Conservation (phyloP, 768 basidiomycete species). For the Exidia glandulosa region DNA sequence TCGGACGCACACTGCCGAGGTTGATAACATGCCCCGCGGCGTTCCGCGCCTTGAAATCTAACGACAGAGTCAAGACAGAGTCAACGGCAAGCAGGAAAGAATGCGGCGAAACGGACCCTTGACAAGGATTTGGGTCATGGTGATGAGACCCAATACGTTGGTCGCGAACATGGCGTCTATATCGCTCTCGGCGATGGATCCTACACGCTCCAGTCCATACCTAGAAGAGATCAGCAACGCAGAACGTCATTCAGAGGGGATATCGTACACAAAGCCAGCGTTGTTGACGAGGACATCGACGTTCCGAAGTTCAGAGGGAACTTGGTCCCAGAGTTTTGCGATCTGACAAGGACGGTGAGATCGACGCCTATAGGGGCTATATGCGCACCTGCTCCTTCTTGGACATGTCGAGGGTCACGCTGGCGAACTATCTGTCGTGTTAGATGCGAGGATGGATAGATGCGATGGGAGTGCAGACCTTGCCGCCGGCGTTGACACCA, state of each 20-base stretch:
- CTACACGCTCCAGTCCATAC: conserved; percentile 76
- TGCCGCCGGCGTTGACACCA: conserved; percentile 65
- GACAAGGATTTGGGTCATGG: conserved; percentile 66
- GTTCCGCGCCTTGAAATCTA: conserved; percentile 70
- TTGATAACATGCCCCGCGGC: conserved; percentile 90
- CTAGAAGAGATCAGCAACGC: background rate
- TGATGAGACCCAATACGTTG: conserved; percentile 73
- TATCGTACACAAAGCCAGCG: conserved; percentile 65
- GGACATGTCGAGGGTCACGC: conserved; percentile 67
- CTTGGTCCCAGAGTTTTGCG: conserved; percentile 53
- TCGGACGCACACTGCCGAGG: conserved; percentile 37
- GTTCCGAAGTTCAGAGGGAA: conserved; percentile 57
- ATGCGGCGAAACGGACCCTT: conserved; percentile 38
- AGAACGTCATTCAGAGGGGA: background rate
- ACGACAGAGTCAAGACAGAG: conserved; percentile 3
- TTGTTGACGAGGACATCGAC: conserved; percentile 79
- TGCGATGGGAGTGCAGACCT: conserved; percentile 6
- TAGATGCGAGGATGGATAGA: background rate
- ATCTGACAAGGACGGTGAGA: background rate
- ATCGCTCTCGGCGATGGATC: conserved; percentile 64
- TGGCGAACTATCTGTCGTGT: conserved; percentile 31
- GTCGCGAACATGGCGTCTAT: conserved; percentile 49
- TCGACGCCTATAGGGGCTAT: background rate
- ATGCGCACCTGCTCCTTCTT: conserved; percentile 52
- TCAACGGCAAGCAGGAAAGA: background rate